Conservation (phyloP, 2,329 filamentous ascomycete species). For the Teratosphaeria epicoccoides region DNA sequence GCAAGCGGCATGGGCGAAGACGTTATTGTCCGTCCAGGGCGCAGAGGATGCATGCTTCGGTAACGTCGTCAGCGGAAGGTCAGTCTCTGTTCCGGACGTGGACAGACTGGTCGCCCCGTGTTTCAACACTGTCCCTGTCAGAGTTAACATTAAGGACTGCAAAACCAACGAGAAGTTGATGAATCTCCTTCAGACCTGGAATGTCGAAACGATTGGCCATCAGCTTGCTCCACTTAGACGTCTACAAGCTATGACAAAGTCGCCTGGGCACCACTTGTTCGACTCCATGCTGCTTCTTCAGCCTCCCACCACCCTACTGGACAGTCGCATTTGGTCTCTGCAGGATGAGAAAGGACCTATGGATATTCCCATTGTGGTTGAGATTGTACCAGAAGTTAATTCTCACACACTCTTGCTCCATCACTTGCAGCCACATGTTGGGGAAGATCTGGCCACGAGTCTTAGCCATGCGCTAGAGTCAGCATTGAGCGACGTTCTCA, state of each 20-base stretch:
- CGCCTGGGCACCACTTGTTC: constrained; percentile 50
- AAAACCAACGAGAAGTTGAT: constrained; percentile 48
- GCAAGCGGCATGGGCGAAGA: constrained; percentile 62
- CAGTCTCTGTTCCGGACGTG: constrained; percentile 52
- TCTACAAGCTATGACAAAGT: constrained; percentile 46
- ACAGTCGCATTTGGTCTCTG: constrained; percentile 38
- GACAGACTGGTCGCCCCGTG: constrained; percentile 74
- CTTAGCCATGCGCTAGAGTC: constrained; percentile 22
- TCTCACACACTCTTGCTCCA: constrained; percentile 39
- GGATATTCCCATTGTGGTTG: constrained; percentile 68
- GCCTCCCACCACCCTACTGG: constrained; percentile 39
- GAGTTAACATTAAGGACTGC: constrained; percentile 42
- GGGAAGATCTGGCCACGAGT: constrained; percentile 24
- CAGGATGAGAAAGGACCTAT: constrained; percentile 48
- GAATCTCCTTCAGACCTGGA: constrained; percentile 50
- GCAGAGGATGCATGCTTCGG: constrained; percentile 70
- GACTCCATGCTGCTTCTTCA: constrained; percentile 75
- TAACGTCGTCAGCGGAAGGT: constrained; percentile 71
- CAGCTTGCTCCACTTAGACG: constrained; percentile 66
- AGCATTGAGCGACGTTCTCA: constrained; percentile 17
- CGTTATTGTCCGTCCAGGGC: constrained; percentile 48
- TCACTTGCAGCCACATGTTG: constrained; percentile 52
- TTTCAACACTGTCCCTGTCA: constrained; percentile 77
- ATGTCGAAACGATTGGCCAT: constrained; percentile 51
- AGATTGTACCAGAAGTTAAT: constrained; percentile 51